phyloP scores from a whole-genome alignment of 306 rosid species.

The Gillenia trifoliata region DNA sequence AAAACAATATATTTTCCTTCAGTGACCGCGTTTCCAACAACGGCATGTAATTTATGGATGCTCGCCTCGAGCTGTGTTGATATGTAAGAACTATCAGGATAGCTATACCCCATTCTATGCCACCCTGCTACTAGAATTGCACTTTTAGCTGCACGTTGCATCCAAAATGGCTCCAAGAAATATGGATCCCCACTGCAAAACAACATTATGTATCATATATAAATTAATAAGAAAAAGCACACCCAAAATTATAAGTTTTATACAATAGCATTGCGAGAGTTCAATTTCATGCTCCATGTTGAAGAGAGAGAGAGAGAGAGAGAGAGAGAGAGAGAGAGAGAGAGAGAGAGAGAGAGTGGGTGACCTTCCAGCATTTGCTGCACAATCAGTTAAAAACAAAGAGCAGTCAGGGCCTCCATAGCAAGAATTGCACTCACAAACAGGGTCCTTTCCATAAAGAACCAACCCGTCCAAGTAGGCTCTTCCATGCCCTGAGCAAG shows the following conservation, averaged over 20 bases:
- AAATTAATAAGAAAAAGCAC: not conserved
- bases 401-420: slow-evolving; percentile 41
- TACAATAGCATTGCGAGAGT: not conserved
- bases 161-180: slow-evolving; percentile 54
- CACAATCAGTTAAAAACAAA: slow-evolving; percentile 16
- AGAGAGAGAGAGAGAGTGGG: not conserved
- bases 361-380: slow-evolving; percentile 38
- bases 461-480: slow-evolving; percentile 47
- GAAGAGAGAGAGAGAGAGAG: too few species aligned
- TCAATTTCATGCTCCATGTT: not conserved
- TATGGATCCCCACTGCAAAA: slow-evolving; percentile 43
- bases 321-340: not conserved
- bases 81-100: slow-evolving; percentile 18
- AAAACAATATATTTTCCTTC: slow-evolving; percentile 32
- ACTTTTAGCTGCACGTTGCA: slow-evolving; percentile 28
- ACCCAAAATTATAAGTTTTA: not conserved
- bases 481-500: slow-evolving; percentile 58
- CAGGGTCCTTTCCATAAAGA: slow-evolving; percentile 27
- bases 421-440: slow-evolving; percentile 53
- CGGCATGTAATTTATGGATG: slow-evolving; percentile 17
- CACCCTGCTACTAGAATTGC: slow-evolving; percentile 41
- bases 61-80: slow-evolving; percentile 26
- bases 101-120: slow-evolving; percentile 46
- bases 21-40: slow-evolving; percentile 40
- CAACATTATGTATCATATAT: not conserved